Percentiles rank a stretch among this genome's conserved stretches.
phyloP scores from a whole-genome alignment of 2,329 filamentous ascomycete genomes.

The Huntiella decipiens region DNA sequence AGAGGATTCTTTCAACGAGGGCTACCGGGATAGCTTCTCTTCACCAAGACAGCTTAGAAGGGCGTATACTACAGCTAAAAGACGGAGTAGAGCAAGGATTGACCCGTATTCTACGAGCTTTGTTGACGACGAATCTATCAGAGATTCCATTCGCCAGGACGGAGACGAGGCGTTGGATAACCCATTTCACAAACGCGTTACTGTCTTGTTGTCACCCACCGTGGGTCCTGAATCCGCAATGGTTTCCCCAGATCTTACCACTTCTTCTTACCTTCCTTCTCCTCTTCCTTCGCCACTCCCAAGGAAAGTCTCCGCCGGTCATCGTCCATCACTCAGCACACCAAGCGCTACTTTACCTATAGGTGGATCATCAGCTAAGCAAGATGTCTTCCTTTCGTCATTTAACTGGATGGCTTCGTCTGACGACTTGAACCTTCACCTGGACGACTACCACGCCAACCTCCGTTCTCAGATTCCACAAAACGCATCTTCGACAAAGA shows the following conservation, averaged over 20 bases:
- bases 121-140: slow-evolving; percentile 17
- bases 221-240: slow-evolving; percentile 5
- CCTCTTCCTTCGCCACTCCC: slow-evolving; percentile 1
- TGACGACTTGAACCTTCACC: slow-evolving; percentile 43
- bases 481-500: slow-evolving; percentile 23
- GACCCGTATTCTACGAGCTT: slow-evolving; percentile 11
- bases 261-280: slow-evolving; percentile 1
- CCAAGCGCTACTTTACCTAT: slow-evolving; percentile 4
- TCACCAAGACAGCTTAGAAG: slow-evolving; percentile 31
- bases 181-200: slow-evolving; percentile 8
- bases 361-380: slow-evolving; percentile 17
- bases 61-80: slow-evolving; percentile 15
- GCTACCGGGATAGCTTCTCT: slow-evolving; percentile 15
- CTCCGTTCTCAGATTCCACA: slow-evolving; percentile 30
- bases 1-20: slow-evolving; percentile 5
- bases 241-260: slow-evolving; percentile 1
- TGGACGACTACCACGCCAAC: slow-evolving; percentile 54
- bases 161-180: slow-evolving; percentile 8
- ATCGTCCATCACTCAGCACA: slow-evolving; percentile 12
- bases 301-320: slow-evolving; percentile 14
- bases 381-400: slow-evolving; percentile 42
- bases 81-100: too few relatives aligned
- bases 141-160: slow-evolving; percentile 7
- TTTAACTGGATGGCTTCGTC: slow-evolving; percentile 61
- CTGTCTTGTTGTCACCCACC: slow-evolving; percentile 9